phyloP scores from a whole-genome alignment of 208 protist genomes.

The Giardia duodenalis region DNA sequence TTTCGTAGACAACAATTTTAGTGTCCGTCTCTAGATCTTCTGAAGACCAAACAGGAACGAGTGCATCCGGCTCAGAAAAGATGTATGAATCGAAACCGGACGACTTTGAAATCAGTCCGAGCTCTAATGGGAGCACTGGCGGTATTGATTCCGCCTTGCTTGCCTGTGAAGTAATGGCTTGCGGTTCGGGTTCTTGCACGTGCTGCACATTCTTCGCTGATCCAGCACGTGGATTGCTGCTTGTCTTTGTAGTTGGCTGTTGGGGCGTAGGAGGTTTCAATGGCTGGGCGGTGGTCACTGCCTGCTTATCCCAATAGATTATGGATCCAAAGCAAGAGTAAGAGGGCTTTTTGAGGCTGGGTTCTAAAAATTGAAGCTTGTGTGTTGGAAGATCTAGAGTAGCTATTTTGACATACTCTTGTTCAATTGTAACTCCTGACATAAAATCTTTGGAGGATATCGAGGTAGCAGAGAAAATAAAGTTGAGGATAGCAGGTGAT shows the following conservation, averaged over 20 bases:
- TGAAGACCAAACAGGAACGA: background rate
- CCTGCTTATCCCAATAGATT: no score
- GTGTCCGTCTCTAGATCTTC: constrained; percentile 1
- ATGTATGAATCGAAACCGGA: background rate
- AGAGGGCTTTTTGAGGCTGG: no score
- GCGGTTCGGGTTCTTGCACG: background rate
- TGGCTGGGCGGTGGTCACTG: no score
- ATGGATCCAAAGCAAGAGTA: no score
- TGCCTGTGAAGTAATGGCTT: background rate
- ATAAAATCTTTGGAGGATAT: background rate
- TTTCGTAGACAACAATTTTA: background rate
- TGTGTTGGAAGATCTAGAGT: background rate
- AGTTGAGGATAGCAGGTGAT: background rate
- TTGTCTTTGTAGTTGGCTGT: no score
- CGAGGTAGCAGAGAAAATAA: background rate
- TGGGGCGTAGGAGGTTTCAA: no score
- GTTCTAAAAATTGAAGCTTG: no score
- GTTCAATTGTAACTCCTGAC: background rate
- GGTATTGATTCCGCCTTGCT: background rate
- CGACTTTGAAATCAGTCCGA: background rate
- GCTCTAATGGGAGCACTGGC: background rate
- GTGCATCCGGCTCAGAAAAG: background rate
- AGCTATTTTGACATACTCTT: background rate
- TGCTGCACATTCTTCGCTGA: background rate
- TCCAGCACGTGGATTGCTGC: background rate